These are phyloP conservation scores for Niebla homalea DNA, from an alignment of 495 filamentous ascomycete species.

Conservation along the genomic window DNA sequence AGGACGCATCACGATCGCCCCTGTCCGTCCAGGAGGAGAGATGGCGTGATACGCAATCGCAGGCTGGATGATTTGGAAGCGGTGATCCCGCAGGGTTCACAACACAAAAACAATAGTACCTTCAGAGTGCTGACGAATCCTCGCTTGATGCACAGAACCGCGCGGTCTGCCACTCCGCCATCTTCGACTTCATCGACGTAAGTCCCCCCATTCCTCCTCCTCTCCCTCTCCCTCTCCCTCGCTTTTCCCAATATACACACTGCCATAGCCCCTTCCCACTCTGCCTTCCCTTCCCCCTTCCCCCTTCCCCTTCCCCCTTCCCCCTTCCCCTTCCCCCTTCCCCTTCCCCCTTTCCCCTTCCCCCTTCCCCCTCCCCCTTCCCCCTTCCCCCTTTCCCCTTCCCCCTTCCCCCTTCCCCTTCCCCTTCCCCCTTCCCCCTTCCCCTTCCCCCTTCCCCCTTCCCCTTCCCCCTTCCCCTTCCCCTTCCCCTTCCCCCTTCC, in stretches of 20 bases:
- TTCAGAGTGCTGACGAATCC: too few species aligned
- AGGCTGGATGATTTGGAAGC: too few species aligned
- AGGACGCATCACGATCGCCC: too few species aligned
- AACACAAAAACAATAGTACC: too few species aligned
- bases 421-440: too few species aligned
- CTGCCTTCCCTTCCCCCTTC: background rate
- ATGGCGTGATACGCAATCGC: background rate
- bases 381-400: background rate
- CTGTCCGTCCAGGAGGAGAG: too few species aligned
- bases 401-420: too few species aligned
- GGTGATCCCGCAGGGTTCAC: too few species aligned
- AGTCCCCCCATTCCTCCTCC: background rate
- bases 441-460: too few species aligned
- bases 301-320: background rate
- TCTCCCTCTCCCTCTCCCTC: background rate
- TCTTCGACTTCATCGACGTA: constrained; percentile 67
- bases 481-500: too few species aligned
- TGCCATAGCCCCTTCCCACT: background rate
- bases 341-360: background rate
- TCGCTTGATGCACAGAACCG: constrained; percentile 45
- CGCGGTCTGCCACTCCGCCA: constrained; percentile 61
- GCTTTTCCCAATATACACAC: background rate
- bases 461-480: too few species aligned
- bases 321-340: background rate
- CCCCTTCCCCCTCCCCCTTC: background rate